Base-by-base conservation (phyloP, 441 rosid species). In the Aleurites moluccanus region DNA sequence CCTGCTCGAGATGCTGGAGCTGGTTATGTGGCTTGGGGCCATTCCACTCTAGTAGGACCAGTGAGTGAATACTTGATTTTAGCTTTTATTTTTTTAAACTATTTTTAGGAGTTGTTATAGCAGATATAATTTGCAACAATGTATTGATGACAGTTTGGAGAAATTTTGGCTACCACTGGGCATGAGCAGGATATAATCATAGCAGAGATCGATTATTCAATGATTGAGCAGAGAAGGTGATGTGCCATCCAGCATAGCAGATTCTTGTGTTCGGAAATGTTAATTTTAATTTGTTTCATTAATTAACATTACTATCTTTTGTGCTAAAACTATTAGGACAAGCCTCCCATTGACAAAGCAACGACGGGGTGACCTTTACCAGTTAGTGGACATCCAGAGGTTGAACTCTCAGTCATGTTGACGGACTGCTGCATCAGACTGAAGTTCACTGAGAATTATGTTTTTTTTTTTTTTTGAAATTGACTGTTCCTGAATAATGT, bases 1-100 rank as follows among this genome's bases (percentile, higher is more conserved):
- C 99, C n/a, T 72, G 98, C 99, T 64, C 83, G 97, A 81, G 97
- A 88, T 80, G 82, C 82, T 52, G 88, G 84, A 76, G 93, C 91
- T 44, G 83, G 91, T 76, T 96, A 91, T 77, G 89, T n/a, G 62
- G 97, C 99, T 55, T 96, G 99, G 99, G 99, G 99, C n/a, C 99
- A 95, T 81, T 95, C 99, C 52, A 93, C n/a, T n/a, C 90, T 93
- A 53, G 86, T 92, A 28, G 99, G 97, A 81, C 99, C 98, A 23
- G 98, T 96, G 79, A 88, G 93, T 85, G 47, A 69, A 75, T 69
- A 21, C n/a, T 6, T 42, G n/a, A 33, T 52, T 50, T n/a, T 9
- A 64, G 21, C 16, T 23, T 42, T 61, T 38, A 21, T 28, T 27
- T n/a, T 15, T 25, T 10, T 61, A 4, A 50, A 50, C 23, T 20